Evolutionary conservation across 345 rosid species (phyloP), one percentile per base, ranked within the genome.

Genomic region (Linum lewisii): DNA sequence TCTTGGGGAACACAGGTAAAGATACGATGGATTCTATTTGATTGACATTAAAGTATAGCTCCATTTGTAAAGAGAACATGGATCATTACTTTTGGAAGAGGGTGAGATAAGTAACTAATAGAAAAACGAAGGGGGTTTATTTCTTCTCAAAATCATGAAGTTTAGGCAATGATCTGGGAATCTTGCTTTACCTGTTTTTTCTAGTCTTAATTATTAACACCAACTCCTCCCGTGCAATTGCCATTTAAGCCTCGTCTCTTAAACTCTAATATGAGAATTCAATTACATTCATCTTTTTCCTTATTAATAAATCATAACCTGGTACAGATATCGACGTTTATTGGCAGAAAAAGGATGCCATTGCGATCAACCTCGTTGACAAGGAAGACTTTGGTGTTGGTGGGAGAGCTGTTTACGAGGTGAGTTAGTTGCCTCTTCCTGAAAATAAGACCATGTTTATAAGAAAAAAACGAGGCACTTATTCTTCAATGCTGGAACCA

Each of bases 1-100:
- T 91, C 57, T 32, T 82, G 75, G 98, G 96, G 26, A 91, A 84
- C 74, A 84, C 92, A 49, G 92, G 98, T 91, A 82, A 64, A 55
- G 50, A 29, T 29, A 29, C n/a, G 21, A 10, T 51, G 19, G 13
- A 52, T n/a, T 24, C 23, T 52, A 24, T 52, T 24, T 52, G 22
- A 51, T 52, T 24, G 23, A 24, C 9, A n/a, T 7, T 18, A 51
- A 2, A 21, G 22, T 7, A 51, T 51, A 21, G 6, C 22, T 5
- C 10, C 5, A 11, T 34, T 34, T 11, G 38, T 34, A 34, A 34
- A 11, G 38, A 34, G 38, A 34, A 34, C 38, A 6, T 5, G 38
- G 38, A 5, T 34, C 7, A 34, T 34, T 34, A 5, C 38, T 34
- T 34, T 34, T 34, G 38, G n/a, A n/a, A n/a, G n/a, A n/a, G n/a